phyloP scores from a whole-genome alignment of 768 basidiomycete genomes.

The Lentinus brumalis region DNA sequence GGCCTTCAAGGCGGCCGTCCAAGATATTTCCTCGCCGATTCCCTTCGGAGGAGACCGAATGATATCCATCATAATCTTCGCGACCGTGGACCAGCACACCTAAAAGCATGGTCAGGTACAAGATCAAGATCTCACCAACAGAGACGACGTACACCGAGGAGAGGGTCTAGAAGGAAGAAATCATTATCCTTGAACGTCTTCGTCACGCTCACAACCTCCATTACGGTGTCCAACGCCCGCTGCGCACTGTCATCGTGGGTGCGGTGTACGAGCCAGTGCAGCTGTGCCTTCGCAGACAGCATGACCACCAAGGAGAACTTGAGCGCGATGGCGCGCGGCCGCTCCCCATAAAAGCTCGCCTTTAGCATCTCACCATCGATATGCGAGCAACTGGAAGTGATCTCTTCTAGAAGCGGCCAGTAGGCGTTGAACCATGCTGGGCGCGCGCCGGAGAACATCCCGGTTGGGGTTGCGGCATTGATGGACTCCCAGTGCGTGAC shows the following conservation, averaged over 20 bases:
- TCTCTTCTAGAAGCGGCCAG: constrained; percentile 27
- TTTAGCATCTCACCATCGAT: constrained; percentile 25
- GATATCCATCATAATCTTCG: constrained; percentile 21
- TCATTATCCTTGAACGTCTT: constrained; percentile 28
- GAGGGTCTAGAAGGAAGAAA: constrained; percentile 26
- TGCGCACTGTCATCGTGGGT: constrained; percentile 26
- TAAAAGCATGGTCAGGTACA: constrained; percentile 1
- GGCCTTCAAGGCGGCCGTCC: constrained; percentile 11
- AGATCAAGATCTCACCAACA: neutral
- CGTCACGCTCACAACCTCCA: constrained; percentile 27
- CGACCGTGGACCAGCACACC: constrained; percentile 27
- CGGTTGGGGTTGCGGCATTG: constrained; percentile 7
- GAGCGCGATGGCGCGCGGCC: constrained; percentile 20
- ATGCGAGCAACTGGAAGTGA: constrained; percentile 19
- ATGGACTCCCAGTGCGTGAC: constrained; percentile 12
- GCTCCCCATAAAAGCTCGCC: constrained; percentile 22
- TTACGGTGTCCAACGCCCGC: constrained; percentile 22
- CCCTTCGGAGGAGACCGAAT: constrained; percentile 6
- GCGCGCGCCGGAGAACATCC: constrained; percentile 12
- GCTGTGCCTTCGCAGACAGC: constrained; percentile 26
- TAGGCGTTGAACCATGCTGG: constrained; percentile 25
- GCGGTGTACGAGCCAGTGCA: constrained; percentile 25
- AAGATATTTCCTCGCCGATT: constrained; percentile 3
- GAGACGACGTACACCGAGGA: constrained; percentile 22
- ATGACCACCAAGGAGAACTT: constrained; percentile 28